Conservation (phyloP, 2,329 filamentous ascomycete species). For the Tolypocladium tropicale region DNA sequence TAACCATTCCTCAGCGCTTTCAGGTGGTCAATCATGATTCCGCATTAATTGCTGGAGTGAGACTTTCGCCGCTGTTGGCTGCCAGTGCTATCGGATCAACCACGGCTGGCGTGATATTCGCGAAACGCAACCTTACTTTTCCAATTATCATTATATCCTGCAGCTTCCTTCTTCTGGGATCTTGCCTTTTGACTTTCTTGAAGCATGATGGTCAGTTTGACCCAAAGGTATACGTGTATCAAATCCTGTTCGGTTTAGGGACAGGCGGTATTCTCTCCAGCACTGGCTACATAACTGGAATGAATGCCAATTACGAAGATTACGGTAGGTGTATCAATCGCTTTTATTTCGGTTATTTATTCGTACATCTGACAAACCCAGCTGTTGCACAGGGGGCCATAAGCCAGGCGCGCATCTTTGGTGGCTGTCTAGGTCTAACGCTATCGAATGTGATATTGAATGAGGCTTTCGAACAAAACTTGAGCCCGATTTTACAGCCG, state of each 20-base stretch:
- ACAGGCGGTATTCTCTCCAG: not conserved
- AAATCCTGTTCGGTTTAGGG: not conserved
- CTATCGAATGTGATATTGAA: not conserved
- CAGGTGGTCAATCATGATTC: not conserved
- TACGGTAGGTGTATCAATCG: not conserved
- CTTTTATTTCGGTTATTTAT: not conserved
- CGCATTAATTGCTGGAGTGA: not conserved
- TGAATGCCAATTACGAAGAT: not conserved
- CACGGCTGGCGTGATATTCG: not conserved
- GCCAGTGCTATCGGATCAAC: not conserved
- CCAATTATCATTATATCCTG: not conserved
- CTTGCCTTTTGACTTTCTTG: not conserved
- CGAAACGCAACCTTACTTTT: not conserved
- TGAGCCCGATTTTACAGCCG: not conserved
- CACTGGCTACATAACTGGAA: not conserved
- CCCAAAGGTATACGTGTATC: not conserved
- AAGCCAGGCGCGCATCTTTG: not conserved
- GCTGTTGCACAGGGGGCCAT: not conserved
- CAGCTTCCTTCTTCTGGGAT: not conserved
- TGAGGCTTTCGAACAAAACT: not conserved
- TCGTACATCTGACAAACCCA: not conserved
- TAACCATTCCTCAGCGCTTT: not conserved
- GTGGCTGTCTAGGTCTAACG: not conserved
- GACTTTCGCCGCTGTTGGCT: not conserved
- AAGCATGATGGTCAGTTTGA: not conserved